Base-by-base conservation (phyloP, 2,329 filamentous ascomycete genomes). In the Fusarium sp. region DNA sequence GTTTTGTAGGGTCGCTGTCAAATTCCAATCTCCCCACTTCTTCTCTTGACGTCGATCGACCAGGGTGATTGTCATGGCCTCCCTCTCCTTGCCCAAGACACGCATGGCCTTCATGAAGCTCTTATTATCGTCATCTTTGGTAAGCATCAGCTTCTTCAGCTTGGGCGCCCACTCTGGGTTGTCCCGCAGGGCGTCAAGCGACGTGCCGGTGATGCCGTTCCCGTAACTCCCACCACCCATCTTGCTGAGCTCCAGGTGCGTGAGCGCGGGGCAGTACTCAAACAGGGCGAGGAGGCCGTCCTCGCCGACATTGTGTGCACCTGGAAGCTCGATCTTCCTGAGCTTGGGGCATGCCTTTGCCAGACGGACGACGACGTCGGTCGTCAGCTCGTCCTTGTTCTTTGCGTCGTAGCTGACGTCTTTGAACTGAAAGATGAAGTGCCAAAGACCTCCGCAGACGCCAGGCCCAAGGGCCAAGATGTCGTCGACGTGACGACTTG, bases 71-170 rank as follows among this genome's bases (percentile, higher is more conserved):
- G 16, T 24, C n/a, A 75, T 29, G 6, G 2, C 6, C 5, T 20
- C 4, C 16, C 72, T 75, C 38, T 64, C 44, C 33, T 46, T 75
- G 0, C 60, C 29, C 40, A 75, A 22, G 9, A 14, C 44, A n/a
- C 66, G 64, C 68, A 75, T 62, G 0, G 64, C 33, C 42, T 72
- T 73, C 72, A 75, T 70, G 8, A 72, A 75, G 24, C 24, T 24
- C 0, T 22, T 17, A 31, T 58, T 73, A 6, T 67, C 33, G 0
- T 6, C 2, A 3, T 66, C 29, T 0, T 11, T 27, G 0, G 65
- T 12, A 0, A 75, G 2, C 2, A 63, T 17, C 3, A 73, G 29
- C 1, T n/a, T 36, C 40, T 61, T 66, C 10, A 75, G 27, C n/a
- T 55, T 65, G 22, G 72, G 67, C 40, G 14, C 67, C 67, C 35